Percentiles rank a stretch among this genome's conserved stretches.
Conservation (phyloP, 2,329 filamentous ascomycete species). For the Chaetomiaceae sp. region DNA sequence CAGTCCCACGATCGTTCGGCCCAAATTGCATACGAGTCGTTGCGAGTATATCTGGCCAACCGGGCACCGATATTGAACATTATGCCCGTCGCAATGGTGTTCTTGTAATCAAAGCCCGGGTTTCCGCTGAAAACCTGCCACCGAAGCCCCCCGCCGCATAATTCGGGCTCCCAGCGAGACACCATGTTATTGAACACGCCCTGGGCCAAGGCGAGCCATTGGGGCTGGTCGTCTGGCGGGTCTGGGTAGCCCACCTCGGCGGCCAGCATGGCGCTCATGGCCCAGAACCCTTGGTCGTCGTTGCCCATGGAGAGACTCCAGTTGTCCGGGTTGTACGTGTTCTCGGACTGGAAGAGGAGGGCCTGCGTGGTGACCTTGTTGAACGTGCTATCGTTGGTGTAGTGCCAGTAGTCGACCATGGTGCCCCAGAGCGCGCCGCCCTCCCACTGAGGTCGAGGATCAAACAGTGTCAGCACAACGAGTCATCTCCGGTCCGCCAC, state of each 20-base stretch:
- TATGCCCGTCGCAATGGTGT: constrained; percentile 36
- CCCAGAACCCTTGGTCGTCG: constrained; percentile 70
- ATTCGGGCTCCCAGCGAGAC: constrained; percentile 50
- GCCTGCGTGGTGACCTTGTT: constrained; percentile 54
- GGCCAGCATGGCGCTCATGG: constrained; percentile 61
- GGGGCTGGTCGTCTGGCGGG: constrained; percentile 47
- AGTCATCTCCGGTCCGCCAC: neutral
- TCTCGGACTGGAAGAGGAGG: constrained; percentile 54
- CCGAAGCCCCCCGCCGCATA: constrained; percentile 65
- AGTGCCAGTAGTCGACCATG: constrained; percentile 65
- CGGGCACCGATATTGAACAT: constrained; percentile 65
- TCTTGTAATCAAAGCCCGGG: constrained; percentile 72
- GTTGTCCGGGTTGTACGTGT: constrained; percentile 54
- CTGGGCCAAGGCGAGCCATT: constrained; percentile 63
- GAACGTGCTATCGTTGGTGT: constrained; percentile 59
- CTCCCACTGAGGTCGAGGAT: constrained; percentile 46
- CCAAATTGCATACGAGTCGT: constrained; percentile 58
- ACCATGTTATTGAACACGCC: constrained; percentile 63
- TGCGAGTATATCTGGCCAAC: constrained; percentile 64
- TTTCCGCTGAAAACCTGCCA: constrained; percentile 76
- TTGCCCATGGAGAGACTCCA: constrained; percentile 55
- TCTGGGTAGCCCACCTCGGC: constrained; percentile 61
- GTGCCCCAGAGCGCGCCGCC: constrained; percentile 64
- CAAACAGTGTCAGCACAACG: neutral
- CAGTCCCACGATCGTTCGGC: constrained; percentile 61